phyloP scores from a whole-genome alignment of 108 stramenopile genomes.

The Halocafeteria seosinensis region DNA sequence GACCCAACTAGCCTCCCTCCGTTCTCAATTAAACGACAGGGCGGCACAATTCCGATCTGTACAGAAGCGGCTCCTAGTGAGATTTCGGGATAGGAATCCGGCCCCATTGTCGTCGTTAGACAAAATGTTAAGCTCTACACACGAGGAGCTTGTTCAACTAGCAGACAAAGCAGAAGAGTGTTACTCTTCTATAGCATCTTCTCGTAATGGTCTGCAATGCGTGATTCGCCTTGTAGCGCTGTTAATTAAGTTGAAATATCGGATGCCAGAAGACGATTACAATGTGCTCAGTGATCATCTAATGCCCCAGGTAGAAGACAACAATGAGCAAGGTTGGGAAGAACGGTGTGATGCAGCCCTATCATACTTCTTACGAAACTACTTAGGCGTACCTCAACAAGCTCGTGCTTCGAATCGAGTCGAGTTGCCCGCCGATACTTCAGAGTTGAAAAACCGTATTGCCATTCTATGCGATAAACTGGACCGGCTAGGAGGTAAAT shows the following conservation, averaged over 20 bases:
- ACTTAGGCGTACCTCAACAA: conserved; percentile 25
- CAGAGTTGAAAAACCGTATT: conserved; percentile 27
- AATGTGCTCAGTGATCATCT: conserved; percentile 17
- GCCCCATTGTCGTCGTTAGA: conserved; percentile 23
- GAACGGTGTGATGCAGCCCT: conserved; percentile 25
- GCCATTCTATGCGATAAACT: conserved; percentile 27
- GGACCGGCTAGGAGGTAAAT: too few species aligned
- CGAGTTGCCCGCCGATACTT: conserved; percentile 16
- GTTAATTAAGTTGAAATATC: conserved; percentile 15
- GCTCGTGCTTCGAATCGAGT: not conserved
- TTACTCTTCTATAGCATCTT: not conserved
- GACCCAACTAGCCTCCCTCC: not conserved
- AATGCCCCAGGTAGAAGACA: conserved; percentile 15
- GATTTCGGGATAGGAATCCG: conserved; percentile 37
- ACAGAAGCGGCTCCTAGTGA: conserved; percentile 33
- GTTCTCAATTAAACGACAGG: conserved; percentile 19
- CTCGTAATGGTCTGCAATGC: conserved; percentile 4
- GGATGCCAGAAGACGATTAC: conserved; percentile 11
- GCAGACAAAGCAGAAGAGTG: conserved; percentile 15
- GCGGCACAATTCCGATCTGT: conserved; percentile 33
- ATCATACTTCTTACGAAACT: conserved; percentile 26
- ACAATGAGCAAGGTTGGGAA: conserved; percentile 33
- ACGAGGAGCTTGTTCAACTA: conserved; percentile 17
- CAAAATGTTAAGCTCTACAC: conserved; percentile 23
- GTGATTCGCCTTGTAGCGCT: conserved; percentile 8